Evolutionary conservation across 805 yeast genomes (phyloP).

Genomic region (Spathaspora sp.): DNA sequence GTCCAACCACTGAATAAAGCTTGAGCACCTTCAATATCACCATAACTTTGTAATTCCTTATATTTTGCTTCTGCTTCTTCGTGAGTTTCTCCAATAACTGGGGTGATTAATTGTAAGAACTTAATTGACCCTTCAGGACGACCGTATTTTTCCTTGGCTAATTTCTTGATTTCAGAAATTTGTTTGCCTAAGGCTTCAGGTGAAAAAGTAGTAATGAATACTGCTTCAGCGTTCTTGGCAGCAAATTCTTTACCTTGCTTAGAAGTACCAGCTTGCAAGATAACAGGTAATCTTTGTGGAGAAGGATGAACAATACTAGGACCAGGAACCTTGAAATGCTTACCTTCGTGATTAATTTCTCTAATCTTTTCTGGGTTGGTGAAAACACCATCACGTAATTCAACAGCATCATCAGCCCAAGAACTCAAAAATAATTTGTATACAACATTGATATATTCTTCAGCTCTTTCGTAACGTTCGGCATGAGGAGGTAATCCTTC

Average conservation of each 20-base stretch:
- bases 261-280: slow-evolving; percentile 45
- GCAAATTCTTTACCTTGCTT: slow-evolving; percentile 38
- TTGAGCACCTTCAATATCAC: slow-evolving; percentile 39
- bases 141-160: slow-evolving; percentile 29
- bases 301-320: slow-evolving; percentile 42
- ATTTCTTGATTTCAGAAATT: slow-evolving; percentile 24
- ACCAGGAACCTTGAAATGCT: slow-evolving; percentile 39
- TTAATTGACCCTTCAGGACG: slow-evolving; percentile 36
- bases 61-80: slow-evolving; percentile 39
- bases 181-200: slow-evolving; percentile 25
- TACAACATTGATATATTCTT: slow-evolving; percentile 37
- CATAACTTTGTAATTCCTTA: slow-evolving; percentile 25
- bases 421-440: slow-evolving; percentile 38
- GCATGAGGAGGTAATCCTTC: slow-evolving; percentile 35
- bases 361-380: slow-evolving; percentile 39
- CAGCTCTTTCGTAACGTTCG: slow-evolving; percentile 37
- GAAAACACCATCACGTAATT: slow-evolving; percentile 23
- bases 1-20: slow-evolving; percentile 40
- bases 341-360: slow-evolving; percentile 39
- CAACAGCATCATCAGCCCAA: slow-evolving; percentile 44
- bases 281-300: slow-evolving; percentile 42
- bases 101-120: slow-evolving; percentile 32
- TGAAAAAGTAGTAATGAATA: slow-evolving; percentile 34
- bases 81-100: slow-evolving; percentile 36
- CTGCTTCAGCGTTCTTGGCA: slow-evolving; percentile 41